phyloP scores from a whole-genome alignment of 345 rosid species.

The Hevea brasiliensis region DNA sequence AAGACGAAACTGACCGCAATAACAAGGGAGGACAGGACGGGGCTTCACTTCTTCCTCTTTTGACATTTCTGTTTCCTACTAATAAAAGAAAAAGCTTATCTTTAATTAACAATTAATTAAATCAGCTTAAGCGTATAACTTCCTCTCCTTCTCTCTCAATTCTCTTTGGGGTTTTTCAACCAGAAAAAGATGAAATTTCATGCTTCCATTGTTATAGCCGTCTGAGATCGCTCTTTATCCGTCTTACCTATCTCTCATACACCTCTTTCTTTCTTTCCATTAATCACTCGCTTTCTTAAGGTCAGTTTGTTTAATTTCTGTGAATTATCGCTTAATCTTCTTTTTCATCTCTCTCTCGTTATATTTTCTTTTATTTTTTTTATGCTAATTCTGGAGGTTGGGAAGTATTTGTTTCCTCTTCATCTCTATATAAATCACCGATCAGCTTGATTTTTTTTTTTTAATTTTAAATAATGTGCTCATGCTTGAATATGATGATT shows the following conservation, averaged over 20 bases:
- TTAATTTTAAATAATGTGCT: background rate
- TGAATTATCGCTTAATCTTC: background rate
- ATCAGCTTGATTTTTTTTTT: background rate
- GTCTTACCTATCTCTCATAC: too few species aligned
- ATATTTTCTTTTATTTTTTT: too few species aligned
- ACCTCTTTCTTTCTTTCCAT: too few species aligned
- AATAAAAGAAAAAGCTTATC: too few species aligned
- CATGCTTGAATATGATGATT: background rate
- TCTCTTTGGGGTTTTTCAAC: background rate
- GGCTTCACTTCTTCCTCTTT: background rate
- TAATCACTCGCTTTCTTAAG: background rate
- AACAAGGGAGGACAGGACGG: background rate
- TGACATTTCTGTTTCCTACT: too few species aligned
- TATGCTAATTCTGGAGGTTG: slow-evolving; percentile 1
- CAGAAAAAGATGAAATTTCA: slow-evolving; percentile 4
- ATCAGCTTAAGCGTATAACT: too few species aligned
- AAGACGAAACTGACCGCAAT: slow-evolving; percentile 22
- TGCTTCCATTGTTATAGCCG: too few species aligned
- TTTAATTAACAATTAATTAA: background rate
- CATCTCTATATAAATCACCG: background rate
- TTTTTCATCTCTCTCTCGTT: too few species aligned
- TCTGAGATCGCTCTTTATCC: too few species aligned
- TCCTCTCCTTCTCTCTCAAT: too few species aligned
- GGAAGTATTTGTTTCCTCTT: background rate
- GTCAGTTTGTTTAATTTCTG: slow-evolving; percentile 18